Evolutionary conservation across 768 basidiomycete species (phyloP).

Genomic region (Wakefieldia striispora): DNA sequence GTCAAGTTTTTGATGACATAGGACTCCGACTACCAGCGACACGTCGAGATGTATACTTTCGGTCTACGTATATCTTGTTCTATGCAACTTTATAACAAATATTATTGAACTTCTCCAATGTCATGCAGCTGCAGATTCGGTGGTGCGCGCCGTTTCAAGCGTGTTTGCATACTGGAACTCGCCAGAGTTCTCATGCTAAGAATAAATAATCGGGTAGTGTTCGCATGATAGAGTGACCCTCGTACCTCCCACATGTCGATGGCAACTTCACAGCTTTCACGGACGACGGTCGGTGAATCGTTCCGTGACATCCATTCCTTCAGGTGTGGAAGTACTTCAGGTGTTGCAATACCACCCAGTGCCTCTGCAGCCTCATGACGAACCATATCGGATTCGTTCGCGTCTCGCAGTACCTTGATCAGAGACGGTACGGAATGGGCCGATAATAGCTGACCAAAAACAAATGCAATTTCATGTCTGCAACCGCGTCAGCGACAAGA

Average conservation of each 20-base stretch:
- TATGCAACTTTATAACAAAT: not conserved
- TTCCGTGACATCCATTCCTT: conserved; percentile 78
- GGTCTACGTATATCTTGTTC: not conserved
- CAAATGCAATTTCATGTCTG: conserved; percentile 97
- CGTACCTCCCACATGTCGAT: conserved; percentile 96
- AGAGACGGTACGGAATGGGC: conserved; percentile 85
- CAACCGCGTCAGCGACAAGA: not conserved
- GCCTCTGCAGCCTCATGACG: conserved; percentile 99
- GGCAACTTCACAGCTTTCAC: conserved; percentile 94
- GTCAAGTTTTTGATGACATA: no score
- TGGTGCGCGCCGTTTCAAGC: conserved; percentile 25
- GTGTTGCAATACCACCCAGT: conserved; percentile 93
- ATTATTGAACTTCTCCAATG: not conserved
- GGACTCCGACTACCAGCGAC: no score
- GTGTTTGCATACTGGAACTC: conserved; percentile 78
- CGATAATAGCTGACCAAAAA: conserved; percentile 94
- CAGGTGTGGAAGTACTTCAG: conserved; percentile 84
- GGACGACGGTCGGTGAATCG: conserved; percentile 85
- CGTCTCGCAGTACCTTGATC: conserved; percentile 69
- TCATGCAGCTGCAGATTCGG: conserved; percentile 18
- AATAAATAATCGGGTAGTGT: not conserved
- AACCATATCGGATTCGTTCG: conserved; percentile 89
- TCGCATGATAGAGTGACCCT: conserved; percentile 1
- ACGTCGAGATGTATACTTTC: not conserved
- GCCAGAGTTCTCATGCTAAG: conserved; percentile 74